Evolutionary conservation across 257 asterid species (phyloP).

Genomic region (Nicotiana knightiana): DNA sequence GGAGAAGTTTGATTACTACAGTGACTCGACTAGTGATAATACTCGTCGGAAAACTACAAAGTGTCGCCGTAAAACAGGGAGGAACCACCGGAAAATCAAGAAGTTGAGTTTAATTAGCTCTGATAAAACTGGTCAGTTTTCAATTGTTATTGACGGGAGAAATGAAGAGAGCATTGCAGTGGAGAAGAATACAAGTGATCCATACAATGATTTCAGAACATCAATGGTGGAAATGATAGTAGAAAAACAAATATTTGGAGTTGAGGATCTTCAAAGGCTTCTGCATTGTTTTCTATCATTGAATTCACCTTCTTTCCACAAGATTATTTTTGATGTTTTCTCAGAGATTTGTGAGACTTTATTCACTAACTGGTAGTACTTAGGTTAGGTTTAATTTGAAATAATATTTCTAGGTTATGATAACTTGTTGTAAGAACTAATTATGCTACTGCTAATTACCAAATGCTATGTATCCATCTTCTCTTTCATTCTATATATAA

Average conservation of each 20-base stretch:
- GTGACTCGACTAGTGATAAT: not conserved
- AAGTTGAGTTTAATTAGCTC: not conserved
- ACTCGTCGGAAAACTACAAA: conserved; percentile 7
- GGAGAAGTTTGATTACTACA: conserved; percentile 17
- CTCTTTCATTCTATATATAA: not conserved
- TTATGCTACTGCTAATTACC: not conserved
- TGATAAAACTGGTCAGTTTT: not conserved
- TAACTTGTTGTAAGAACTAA: not conserved
- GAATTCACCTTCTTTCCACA: conserved; percentile 47
- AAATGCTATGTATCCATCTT: not conserved
- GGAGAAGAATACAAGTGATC: conserved; percentile 65
- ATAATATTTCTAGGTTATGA: not conserved
- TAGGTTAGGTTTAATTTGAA: not conserved
- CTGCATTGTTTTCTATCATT: conserved; percentile 46
- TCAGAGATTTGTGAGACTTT: conserved; percentile 58
- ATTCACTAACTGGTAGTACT: conserved; percentile 30
- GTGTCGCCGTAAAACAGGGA: not conserved
- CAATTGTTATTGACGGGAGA: conserved; percentile 8
- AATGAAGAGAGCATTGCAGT: conserved; percentile 46
- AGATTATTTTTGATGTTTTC: conserved; percentile 47
- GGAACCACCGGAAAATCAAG: conserved; percentile 7
- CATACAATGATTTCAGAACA: conserved; percentile 54
- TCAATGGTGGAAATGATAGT: conserved; percentile 87
- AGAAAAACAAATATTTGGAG: conserved; percentile 57
- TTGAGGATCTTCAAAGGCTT: conserved; percentile 50